Base-by-base conservation (phyloP, 345 rosid genomes). In the Geranium rotundifolium region DNA sequence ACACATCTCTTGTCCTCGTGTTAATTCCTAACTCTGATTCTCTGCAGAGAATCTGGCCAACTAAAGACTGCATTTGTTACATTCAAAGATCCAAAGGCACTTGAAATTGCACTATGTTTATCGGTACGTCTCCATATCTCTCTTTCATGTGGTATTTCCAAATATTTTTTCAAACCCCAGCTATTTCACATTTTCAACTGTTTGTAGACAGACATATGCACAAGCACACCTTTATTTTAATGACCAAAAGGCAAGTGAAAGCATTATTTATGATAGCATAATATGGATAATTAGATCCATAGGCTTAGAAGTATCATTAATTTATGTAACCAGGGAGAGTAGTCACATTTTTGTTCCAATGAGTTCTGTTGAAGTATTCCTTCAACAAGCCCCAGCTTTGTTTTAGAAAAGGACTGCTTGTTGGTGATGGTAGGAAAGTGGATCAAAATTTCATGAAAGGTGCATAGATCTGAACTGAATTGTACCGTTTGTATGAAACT, bases 31-130 rank as follows among this genome's bases (percentile, higher is more conserved):
- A 5, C 10, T 12, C 14, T 12, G 9, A 13, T 41, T 5, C 50
- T 27, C 19, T 77, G 81, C 76, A 87, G 88, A 18, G 97, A 88
- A 62, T 52, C 77, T 71, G 84, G 80, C 4, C 67, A 75, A 34
- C 71, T 75, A 50, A 77, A 74, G 77, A 71, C 82, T 29, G 97
- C 89, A 4, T 90, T 73, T 78, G 99, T 93, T 57, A 88, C 92
- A 18, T 93, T 93, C 81, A 79, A 72, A 67, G 96, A 93, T 34
- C 80, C 96, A 0, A 86, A 85, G 74, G 96, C 99, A 18, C 85
- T 93, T 46, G 88, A 90, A 85, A 93, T 93, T 29, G 99, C 99
- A 0, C 77, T 90, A 69, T 76, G 86, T 56, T 80, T 87, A 76
- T 84, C 97, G 78, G 95, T 84, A 54, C 4, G 79, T 72, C 29